A percentile compares a stretch with the other conserved stretches of the same genome.
phyloP scores from a whole-genome alignment of 768 basidiomycete species.

The Agrocybe pediades region DNA sequence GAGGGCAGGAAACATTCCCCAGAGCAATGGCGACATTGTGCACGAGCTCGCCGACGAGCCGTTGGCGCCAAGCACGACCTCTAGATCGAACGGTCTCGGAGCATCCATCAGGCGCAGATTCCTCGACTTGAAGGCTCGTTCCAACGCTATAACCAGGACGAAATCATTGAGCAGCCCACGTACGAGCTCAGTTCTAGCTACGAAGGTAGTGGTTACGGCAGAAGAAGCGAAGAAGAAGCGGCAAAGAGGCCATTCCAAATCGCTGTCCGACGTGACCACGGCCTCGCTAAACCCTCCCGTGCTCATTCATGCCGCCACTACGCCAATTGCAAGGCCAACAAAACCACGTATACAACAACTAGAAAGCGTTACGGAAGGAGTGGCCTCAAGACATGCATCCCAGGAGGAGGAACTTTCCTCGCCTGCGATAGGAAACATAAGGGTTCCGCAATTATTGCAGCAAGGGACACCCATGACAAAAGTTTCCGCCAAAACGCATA shows the following conservation, averaged over 20 bases:
- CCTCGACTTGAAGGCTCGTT: conserved; percentile 26
- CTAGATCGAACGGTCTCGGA: conserved; percentile 4
- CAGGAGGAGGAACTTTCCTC: conserved; percentile 1
- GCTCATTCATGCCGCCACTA: not conserved
- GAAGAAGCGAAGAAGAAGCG: not conserved
- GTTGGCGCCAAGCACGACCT: not conserved
- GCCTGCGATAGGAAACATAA: conserved; percentile 11
- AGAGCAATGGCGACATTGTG: conserved; percentile 28
- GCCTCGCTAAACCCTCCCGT: not conserved
- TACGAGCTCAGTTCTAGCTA: too few species aligned
- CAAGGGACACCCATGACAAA: conserved; percentile 79
- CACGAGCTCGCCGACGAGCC: conserved; percentile 20
- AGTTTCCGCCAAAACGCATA: conserved; percentile 77
- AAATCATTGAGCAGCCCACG: conserved; percentile 21
- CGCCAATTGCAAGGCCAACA: not conserved
- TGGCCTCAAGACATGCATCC: not conserved
- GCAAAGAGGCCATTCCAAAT: conserved; percentile 15
- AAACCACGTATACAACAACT: conserved; percentile 8
- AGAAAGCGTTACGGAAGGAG: conserved; percentile 12
- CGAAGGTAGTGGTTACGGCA: not conserved
- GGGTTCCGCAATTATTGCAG: conserved; percentile 58
- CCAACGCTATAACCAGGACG: conserved; percentile 32
- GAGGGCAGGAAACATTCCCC: conserved; percentile 38
- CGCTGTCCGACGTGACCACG: conserved; percentile 14
- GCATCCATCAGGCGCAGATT: conserved; percentile 20